These are phyloP conservation scores for Candida tammaniensis DNA, from an alignment of 805 yeast species.

Conservation along the genomic window DNA sequence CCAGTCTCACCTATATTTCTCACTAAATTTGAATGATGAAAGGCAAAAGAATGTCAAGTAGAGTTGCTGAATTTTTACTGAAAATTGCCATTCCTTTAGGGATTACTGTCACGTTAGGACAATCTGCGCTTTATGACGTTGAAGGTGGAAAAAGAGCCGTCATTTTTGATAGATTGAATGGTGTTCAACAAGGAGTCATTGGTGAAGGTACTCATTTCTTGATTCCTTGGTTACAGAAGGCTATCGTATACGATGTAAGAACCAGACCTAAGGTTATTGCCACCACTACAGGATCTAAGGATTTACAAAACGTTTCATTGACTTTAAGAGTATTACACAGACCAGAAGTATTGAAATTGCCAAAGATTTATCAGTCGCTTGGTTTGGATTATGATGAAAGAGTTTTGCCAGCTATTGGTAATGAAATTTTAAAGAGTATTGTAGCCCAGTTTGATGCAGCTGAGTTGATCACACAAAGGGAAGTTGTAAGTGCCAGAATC, in stretches of 20 bases:
- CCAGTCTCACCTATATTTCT: not conserved
- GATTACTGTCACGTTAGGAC: slow-evolving; percentile 65
- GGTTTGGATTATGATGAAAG: slow-evolving; percentile 96
- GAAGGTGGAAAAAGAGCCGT: slow-evolving; percentile 96
- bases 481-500: slow-evolving; percentile 85
- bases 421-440: slow-evolving; percentile 83
- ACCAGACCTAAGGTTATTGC: slow-evolving; percentile 93
- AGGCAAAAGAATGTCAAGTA: slow-evolving; percentile 25
- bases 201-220: slow-evolving; percentile 98
- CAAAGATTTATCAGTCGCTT: slow-evolving; percentile 82
- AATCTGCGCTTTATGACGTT: slow-evolving; percentile 88
- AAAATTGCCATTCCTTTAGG: slow-evolving; percentile 70
- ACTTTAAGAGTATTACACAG: slow-evolving; percentile 92
- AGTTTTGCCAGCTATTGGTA: slow-evolving; percentile 88
- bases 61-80: slow-evolving; percentile 35
- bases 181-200: slow-evolving; percentile 83
- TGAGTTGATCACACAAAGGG: slow-evolving; percentile 95
- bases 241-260: slow-evolving; percentile 86
- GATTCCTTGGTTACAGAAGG: slow-evolving; percentile 93
- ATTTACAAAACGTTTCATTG: slow-evolving; percentile 90
- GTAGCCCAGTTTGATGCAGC: slow-evolving; percentile 97
- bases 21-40: not conserved
- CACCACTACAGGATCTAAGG: slow-evolving; percentile 95
- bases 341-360: slow-evolving; percentile 82
- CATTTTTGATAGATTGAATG: slow-evolving; percentile 85